Conservation (phyloP, 2,329 filamentous ascomycete species). For the Biscogniauxia sp. region DNA sequence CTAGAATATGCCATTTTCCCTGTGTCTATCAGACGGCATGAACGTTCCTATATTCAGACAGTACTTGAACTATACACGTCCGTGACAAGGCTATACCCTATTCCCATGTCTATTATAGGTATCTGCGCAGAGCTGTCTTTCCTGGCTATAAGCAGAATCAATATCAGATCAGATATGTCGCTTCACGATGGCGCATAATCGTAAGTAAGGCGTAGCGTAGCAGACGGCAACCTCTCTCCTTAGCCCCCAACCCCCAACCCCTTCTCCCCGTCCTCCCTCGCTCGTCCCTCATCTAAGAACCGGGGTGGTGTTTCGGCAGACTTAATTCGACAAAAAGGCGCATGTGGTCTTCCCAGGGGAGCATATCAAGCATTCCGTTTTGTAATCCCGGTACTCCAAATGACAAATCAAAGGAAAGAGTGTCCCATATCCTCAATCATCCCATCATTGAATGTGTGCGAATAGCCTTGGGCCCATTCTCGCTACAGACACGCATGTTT, state of each 20-base stretch:
- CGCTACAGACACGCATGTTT: conserved; percentile 6
- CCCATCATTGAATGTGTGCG: neutral
- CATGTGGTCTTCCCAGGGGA: neutral
- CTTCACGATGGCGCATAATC: neutral
- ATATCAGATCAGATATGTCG: neutral
- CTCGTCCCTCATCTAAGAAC: too few species aligned
- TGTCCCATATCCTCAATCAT: neutral
- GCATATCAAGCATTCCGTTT: neutral
- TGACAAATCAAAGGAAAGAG: neutral
- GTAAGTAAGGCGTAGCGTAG: neutral
- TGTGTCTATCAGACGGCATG: neutral
- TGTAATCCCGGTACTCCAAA: neutral
- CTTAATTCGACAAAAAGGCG: neutral
- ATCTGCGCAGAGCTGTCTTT: neutral
- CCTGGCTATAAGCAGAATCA: neutral
- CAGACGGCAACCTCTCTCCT: neutral
- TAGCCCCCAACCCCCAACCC: too few species aligned
- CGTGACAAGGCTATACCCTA: neutral
- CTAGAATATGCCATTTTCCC: neutral
- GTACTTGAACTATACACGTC: neutral
- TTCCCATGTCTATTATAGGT: neutral
- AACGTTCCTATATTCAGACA: neutral
- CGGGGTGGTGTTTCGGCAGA: too few species aligned
- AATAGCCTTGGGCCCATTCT: conserved; percentile 19
- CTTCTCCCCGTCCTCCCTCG: too few species aligned